Base-by-base conservation (phyloP, 768 basidiomycete species). In the Clitopilus passeckerianus region DNA sequence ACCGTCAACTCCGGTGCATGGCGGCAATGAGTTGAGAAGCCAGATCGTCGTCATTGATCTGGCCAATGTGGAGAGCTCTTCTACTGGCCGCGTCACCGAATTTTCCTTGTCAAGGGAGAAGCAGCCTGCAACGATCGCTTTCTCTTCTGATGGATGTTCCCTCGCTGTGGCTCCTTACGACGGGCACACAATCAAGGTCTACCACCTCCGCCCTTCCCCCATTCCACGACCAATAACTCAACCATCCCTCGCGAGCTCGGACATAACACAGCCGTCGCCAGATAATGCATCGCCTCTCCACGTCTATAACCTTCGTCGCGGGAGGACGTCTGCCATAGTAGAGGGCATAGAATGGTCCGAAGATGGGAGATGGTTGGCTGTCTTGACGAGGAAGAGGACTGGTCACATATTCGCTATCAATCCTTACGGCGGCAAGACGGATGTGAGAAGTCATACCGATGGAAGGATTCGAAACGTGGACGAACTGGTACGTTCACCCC, bases 331-430 rank as follows among this genome's bases (percentile, higher is more conserved):
- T 2, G 90, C 86, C 5, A 71, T 82, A 5, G 80, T 93, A 14
- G 83, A 86, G 57, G 71, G 71, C 12, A 71, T 87, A 12, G 73
- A 71, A 23, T 85, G 83, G 80, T 77, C 78, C 6, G 57, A 62
- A 7, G 86, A 87, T 65, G 86, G 86, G 14, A 71, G 86, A 34
- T 93, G 89, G 88, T 70, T 85, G 16, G 90, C 84, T 2, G 70
- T 91, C 34, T 82, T 79, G n/a, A 91, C 87, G 37, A 66, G 75
- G 66, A 85, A 85, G 63, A 70, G 84, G 59, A 89, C 84, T 0
- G 71, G 86, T 20, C 90, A 93, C 71, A 72, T 93, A 0, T 93
- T 91, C 66, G 83, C 87, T 7, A 75, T 86, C 7, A 89, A 92
- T 68, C 90, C 90, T 4, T 86, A 86, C 59, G 92, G 90, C 0